Evolutionary conservation across 176 grass and related monocot species (phyloP), one percentile per base, ranked within the genome.

Genomic region (Triticum dicoccoides): DNA sequence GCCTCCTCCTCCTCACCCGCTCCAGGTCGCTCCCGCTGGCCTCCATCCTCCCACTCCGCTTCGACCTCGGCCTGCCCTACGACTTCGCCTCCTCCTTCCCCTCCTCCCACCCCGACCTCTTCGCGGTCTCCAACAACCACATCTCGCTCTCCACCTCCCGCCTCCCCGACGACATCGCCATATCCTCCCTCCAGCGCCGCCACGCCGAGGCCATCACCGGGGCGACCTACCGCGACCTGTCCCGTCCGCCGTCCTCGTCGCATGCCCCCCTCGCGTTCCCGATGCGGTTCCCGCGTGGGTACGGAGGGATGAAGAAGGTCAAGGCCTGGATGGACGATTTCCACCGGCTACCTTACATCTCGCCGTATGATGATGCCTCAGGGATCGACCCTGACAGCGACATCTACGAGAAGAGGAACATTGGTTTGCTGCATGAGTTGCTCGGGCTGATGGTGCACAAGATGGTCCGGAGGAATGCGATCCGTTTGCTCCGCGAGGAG

Each of bases 311-410:
- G 93, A 98, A 95, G 65, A 98, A 90, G 90, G 93, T 98, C 66
- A 95, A 93, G 83, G 88, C 88, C 2, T 98, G 96, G 96, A 98
- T 98, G 96, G 96, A 93, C 23, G 89, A 95, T 52, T 98, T 95
- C 85, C 96, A 98, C 63, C 83, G 89, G 8, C 90, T 98, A 9
- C 96, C 96, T n/a, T 98, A 98, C 86, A 87, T 98, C 59, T 98
- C 96, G 25, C 93, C 93, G 24, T 98, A 98, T 77, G 87, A 92
- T 6, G 89, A 95, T 54, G 91, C 93, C 17, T 88, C 93, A 2
- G 96, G 91, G 39, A 87, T 98, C 74, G 91, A 95, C 45, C 96
- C 93, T 2, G 91, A 93, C 12, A 98, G 96, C 83, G 96, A 98
- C 80, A 87, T 98, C 34, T 95, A 95, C 74, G 96, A 98, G 96